Conservation (phyloP, 345 rosid species). For the Eutrema heterophyllum region DNA sequence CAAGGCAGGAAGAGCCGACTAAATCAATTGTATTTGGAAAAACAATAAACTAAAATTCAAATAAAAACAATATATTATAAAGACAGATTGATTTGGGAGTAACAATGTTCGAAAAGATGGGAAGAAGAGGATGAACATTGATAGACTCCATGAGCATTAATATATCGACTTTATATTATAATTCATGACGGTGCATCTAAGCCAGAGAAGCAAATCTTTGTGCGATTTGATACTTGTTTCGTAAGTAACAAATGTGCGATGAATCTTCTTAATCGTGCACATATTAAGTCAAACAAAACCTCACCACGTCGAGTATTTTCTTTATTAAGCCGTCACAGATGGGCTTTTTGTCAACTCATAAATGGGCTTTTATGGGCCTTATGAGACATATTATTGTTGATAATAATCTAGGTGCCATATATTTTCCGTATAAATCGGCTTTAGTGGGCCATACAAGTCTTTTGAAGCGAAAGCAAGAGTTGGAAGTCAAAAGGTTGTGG, state of each 20-base stretch:
- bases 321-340: neutral
- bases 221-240: constrained; percentile 24
- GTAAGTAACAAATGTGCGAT: constrained; percentile 25
- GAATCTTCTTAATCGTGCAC: constrained; percentile 23
- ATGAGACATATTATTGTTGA: neutral
- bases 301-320: neutral
- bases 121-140: constrained; percentile 36
- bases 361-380: constrained; percentile 3
- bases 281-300: constrained; percentile 14
- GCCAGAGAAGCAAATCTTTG: constrained; percentile 26
- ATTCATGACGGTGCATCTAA: constrained; percentile 30
- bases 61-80: neutral
- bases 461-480: neutral
- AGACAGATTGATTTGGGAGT: constrained; percentile 18
- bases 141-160: constrained; percentile 16
- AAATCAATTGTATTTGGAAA: neutral
- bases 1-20: constrained; percentile 19
- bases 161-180: constrained; percentile 14
- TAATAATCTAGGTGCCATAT: neutral
- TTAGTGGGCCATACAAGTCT: neutral
- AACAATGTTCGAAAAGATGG: constrained; percentile 28
- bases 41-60: neutral
- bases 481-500: neutral
- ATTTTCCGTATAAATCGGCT: neutral
- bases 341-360: neutral